These are phyloP conservation scores for Candolleomyces efflorescens DNA, from an alignment of 768 basidiomycete species.

Conservation along the genomic window DNA sequence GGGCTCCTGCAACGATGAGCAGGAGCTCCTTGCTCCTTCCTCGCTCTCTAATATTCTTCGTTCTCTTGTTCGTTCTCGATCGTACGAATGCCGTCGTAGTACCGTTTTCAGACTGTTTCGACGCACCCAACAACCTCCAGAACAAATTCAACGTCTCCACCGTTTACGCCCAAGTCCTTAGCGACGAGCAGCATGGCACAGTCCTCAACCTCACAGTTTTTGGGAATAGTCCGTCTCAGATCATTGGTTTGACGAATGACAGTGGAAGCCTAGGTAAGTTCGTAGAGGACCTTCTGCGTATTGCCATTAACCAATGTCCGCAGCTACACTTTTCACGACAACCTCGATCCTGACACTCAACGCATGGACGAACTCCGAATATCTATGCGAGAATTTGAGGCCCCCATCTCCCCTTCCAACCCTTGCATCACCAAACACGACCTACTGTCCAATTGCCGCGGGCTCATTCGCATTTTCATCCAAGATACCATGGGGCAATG, in stretches of 20 bases:
- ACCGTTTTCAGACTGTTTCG: conserved; percentile 68
- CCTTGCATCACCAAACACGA: conserved; percentile 30
- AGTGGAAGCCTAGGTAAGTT: conserved; percentile 66
- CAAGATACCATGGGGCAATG: conserved; percentile 57
- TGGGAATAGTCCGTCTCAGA: conserved; percentile 54
- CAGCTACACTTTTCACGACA: conserved; percentile 85
- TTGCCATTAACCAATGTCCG: conserved; percentile 13
- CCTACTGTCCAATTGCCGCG: conserved; percentile 73
- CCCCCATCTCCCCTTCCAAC: conserved; percentile 70
- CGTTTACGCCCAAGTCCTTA: conserved; percentile 69
- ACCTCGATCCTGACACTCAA: conserved; percentile 76
- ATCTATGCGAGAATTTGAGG: conserved; percentile 73
- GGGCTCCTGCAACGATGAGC: conserved; percentile 9
- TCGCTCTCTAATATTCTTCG: conserved; percentile 18
- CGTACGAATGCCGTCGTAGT: conserved; percentile 58
- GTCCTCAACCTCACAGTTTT: conserved; percentile 72
- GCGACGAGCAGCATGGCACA: conserved; percentile 34
- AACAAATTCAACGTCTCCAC: conserved; percentile 63
- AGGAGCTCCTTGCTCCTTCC: conserved; percentile 7
- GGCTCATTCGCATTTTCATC: conserved; percentile 83
- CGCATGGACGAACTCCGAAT: conserved; percentile 66
- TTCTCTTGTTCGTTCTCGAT: conserved; percentile 19
- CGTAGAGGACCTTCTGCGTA: conserved; percentile 6
- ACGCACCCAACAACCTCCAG: conserved; percentile 36
- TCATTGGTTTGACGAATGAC: conserved; percentile 54